Evolutionary conservation across 1,284 basidiomycete genomes (phyloP), one percentile per base, ranked within the genome.

Genomic region (Paramarasmius palmivorus): DNA sequence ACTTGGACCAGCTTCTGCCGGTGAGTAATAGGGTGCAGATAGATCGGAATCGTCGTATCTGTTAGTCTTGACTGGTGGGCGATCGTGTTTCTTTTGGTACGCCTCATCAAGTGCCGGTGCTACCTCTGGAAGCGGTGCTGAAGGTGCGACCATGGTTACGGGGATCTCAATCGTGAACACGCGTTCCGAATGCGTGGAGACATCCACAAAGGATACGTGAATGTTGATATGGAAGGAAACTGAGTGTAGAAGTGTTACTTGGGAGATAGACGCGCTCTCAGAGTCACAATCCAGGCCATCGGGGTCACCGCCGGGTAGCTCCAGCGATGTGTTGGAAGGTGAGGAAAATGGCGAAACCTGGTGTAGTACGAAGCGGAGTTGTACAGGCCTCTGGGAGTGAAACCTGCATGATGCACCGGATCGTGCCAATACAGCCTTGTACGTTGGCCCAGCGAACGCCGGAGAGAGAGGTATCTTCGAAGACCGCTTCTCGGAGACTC

Each of bases 41-140:
- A 69, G 63, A 32, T 92, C 90, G 4, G 58, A 57, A 49, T 92
- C 89, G 51, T 89, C 88, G 32, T 77, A 69, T 46, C 90, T 74
- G 34, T 85, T 78, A 0, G 90, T 92, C 61, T 75, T 80, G 3
- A 76, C 66, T 2, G 90, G 90, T 12, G 90, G 90, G 6, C 79
- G 78, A 62, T 92, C 90, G 61, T 92, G 90, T 64, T 92, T 92
- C 76, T 92, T 92, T 62, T 82, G 82, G 66, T 92, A 92, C 6
- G 86, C 88, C 17, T 76, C 77, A 58, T 88, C 88, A 25, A 91
- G 68, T 42, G 81, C 80, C 49, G 76, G 78, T 35, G 87, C 86
- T 3, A 89, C 80, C 65, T 90, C 83, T 3, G 89, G 88, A 15
- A 90, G 77, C 14, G 85, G 86, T 0, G 90, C 89, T 12, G 84